These are phyloP conservation scores for Ogataea philodendri DNA, from an alignment of 805 yeast genomes.

Conservation along the genomic window DNA sequence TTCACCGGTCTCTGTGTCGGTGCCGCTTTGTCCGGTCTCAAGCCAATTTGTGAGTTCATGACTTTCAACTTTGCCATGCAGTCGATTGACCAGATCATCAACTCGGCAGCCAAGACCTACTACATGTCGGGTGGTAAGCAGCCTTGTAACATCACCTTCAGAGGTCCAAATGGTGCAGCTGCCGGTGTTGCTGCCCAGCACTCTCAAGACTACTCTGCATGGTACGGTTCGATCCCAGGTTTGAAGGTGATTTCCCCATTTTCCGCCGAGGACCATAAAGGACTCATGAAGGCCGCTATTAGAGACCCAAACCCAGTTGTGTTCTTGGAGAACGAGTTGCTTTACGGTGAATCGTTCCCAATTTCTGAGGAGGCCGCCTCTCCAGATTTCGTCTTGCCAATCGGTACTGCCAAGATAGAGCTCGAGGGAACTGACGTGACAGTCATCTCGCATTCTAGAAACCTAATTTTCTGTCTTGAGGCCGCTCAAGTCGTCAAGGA, in stretches of 20 bases:
- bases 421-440: slow-evolving; percentile 88
- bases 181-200: slow-evolving; percentile 99
- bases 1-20: slow-evolving; percentile 94
- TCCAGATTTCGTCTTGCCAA: slow-evolving; percentile 87
- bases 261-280: slow-evolving; percentile 94
- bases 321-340: slow-evolving; percentile 91
- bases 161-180: slow-evolving; percentile 99
- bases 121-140: slow-evolving; percentile 99
- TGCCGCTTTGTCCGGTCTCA: slow-evolving; percentile 93
- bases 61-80: slow-evolving; percentile 99
- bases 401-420: slow-evolving; percentile 95
- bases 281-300: slow-evolving; percentile 91
- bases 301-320: slow-evolving; percentile 99
- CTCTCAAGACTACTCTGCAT: slow-evolving; percentile 94
- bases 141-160: slow-evolving; percentile 94
- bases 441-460: slow-evolving; percentile 88
- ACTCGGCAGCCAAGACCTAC: slow-evolving; percentile 97
- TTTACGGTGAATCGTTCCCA: slow-evolving; percentile 89
- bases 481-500: slow-evolving; percentile 87
- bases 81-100: slow-evolving; percentile 96
- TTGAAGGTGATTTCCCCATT: slow-evolving; percentile 94
- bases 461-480: slow-evolving; percentile 78
- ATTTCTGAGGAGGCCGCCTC: slow-evolving; percentile 85
- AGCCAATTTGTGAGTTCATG: slow-evolving; percentile 98
- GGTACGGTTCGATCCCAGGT: slow-evolving; percentile 99